Evolutionary conservation across 2,329 filamentous ascomycete genomes (phyloP).

Genomic region (Fragosphaeria purpurea): DNA sequence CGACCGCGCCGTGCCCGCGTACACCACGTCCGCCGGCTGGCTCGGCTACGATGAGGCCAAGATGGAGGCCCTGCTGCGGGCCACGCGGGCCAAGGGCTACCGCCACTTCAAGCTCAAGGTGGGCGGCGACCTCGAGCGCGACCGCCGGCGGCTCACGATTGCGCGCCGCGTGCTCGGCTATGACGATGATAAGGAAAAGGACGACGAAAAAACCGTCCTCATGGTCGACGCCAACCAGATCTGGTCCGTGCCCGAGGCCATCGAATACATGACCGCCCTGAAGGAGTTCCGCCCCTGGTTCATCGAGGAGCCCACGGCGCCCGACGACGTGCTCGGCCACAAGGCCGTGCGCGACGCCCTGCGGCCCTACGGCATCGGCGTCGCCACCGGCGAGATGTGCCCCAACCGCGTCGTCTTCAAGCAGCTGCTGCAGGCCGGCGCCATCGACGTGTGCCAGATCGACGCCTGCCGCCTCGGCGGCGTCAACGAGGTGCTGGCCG

Average conservation of each 20-base stretch:
- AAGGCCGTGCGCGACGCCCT: constrained; percentile 75
- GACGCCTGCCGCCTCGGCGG: constrained; percentile 85
- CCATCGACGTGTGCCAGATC: constrained; percentile 82
- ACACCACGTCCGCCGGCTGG: constrained; percentile 87
- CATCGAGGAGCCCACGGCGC: constrained; percentile 87
- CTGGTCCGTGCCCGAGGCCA: constrained; percentile 83
- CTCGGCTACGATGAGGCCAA: constrained; percentile 84
- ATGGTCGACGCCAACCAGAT: constrained; percentile 94
- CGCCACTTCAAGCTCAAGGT: constrained; percentile 88
- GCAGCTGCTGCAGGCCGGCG: constrained; percentile 69
- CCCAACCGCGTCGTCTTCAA: constrained; percentile 94
- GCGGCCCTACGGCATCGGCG: constrained; percentile 63
- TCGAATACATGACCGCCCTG: constrained; percentile 75
- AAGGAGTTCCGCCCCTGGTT: constrained; percentile 83
- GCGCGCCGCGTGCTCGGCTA: constrained; percentile 44
- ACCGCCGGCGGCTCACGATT: constrained; percentile 60
- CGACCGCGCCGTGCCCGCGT: constrained; percentile 72
- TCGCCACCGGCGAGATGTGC: constrained; percentile 91
- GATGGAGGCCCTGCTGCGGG: constrained; percentile 63
- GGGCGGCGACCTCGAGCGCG: constrained; percentile 60
- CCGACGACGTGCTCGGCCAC: constrained; percentile 84
- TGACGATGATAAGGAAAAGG: constrained; percentile 38
- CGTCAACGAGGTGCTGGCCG: constrained; percentile 86
- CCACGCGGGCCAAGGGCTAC: constrained; percentile 70
- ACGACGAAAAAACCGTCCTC: constrained; percentile 57